A percentile compares a stretch with the other conserved stretches of the same genome.
Evolutionary conservation across 2,329 filamentous ascomycete species (phyloP).

Genomic region (Epicoccum nigrum): DNA sequence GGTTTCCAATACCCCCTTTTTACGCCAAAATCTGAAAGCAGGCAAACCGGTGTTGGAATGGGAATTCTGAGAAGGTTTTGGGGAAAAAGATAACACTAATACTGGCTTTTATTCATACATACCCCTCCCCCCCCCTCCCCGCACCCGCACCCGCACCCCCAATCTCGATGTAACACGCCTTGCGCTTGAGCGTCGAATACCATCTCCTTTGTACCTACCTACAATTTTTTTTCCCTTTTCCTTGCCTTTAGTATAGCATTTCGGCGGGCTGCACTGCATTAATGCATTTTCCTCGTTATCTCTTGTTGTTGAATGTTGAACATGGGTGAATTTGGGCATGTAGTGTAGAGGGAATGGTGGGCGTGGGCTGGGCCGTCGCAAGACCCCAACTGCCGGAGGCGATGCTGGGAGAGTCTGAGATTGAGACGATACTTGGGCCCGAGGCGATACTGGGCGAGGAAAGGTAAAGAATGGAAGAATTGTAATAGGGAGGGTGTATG

Average conservation of each 20-base stretch:
- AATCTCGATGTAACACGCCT: constrained; percentile 18
- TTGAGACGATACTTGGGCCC: too few relatives aligned
- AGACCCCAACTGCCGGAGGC: too few relatives aligned
- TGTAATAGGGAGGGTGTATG: too few relatives aligned
- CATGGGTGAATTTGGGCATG: constrained; percentile 12
- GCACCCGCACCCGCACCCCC: too few relatives aligned
- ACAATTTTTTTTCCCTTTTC: too few relatives aligned
- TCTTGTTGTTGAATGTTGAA: constrained; percentile 15
- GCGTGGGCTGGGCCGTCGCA: too few relatives aligned
- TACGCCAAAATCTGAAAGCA: constrained; percentile 18
- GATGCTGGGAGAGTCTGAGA: too few relatives aligned
- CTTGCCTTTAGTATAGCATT: constrained; percentile 37
- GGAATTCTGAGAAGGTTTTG: constrained; percentile 20
- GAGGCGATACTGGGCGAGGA: too few relatives aligned
- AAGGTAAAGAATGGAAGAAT: too few relatives aligned
- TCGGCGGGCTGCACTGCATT: constrained; percentile 36
- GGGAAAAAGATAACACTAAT: constrained; percentile 37
- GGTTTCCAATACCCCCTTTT: constrained; percentile 19
- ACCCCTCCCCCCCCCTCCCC: constrained; percentile 28
- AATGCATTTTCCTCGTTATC: constrained; percentile 20
- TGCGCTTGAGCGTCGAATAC: constrained; percentile 27
- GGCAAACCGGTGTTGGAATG: constrained; percentile 20
- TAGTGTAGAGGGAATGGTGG: too few relatives aligned
- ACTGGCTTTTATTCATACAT: constrained; percentile 36
- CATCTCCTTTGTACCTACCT: constrained; percentile 43